Conservation (phyloP, 805 yeast species). For the Nakazawaea sp. region DNA sequence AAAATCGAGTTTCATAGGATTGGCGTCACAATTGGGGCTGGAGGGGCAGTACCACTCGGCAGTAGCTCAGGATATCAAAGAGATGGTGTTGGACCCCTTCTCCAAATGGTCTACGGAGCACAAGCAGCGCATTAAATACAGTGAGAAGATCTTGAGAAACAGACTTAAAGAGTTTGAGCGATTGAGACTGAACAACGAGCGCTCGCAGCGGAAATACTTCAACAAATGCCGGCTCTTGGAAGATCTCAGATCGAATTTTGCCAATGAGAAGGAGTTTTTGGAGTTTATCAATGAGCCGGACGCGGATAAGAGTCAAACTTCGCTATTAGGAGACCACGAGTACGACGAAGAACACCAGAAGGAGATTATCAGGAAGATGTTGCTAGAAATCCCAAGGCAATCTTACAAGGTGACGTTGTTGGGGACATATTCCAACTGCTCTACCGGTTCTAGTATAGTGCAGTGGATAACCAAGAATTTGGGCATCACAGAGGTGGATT, state of each 20-base stretch:
- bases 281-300: constrained; percentile 17
- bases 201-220: constrained; percentile 58
- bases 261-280: constrained; percentile 36
- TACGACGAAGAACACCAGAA: constrained; percentile 27
- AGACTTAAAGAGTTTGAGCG: constrained; percentile 48
- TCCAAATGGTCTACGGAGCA: constrained; percentile 72
- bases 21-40: constrained; percentile 43
- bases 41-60: constrained; percentile 56
- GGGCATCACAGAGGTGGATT: constrained; percentile 32
- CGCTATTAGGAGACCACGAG: constrained; percentile 19
- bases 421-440: constrained; percentile 58
- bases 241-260: constrained; percentile 44
- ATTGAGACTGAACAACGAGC: constrained; percentile 40
- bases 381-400: constrained; percentile 42
- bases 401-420: constrained; percentile 60
- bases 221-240: constrained; percentile 72
- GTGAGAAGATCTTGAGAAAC: constrained; percentile 44
- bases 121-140: constrained; percentile 54
- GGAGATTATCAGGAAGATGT: constrained; percentile 33
- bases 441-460: constrained; percentile 55
- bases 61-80: constrained; percentile 55
- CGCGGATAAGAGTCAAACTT: constrained; percentile 8
- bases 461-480: constrained; percentile 50
- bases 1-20: constrained; percentile 54
- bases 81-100: constrained; percentile 63